Evolutionary conservation across 176 grass and related monocot species (phyloP), one percentile per base, ranked within the genome.

Genomic region (Cenchrus purpureus): DNA sequence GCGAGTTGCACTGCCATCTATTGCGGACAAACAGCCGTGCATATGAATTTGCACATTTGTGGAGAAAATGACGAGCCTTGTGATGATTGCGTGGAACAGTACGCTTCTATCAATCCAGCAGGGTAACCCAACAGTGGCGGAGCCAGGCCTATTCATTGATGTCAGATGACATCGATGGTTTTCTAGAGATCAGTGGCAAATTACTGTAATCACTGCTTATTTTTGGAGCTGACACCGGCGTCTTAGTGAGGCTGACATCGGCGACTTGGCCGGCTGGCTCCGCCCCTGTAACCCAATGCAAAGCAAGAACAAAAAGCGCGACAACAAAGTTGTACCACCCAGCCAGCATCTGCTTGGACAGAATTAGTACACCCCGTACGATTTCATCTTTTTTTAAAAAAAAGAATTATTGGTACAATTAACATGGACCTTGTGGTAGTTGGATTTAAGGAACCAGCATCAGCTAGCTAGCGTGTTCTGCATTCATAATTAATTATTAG

Each of bases 281-380:
- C 25, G 25, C 25, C 25, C 25, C 25, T 25, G 16, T 56, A 12
- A 37, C 29, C 6, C 5, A 46, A 25, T 25, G 7, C 72, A 31
- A 54, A 34, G 0, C 51, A 52, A 75, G 72, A 56, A 37, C 51
- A 75, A 55, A 75, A 75, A 76, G 16, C 37, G 73, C 31, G 17
- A 57, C 52, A 76, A 12, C 52, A 57, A 42, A 57, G 31, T 76
- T 12, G 50, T 31, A n/a, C 52, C 73, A 40, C 37, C 37, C 45
- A 46, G 15, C 73, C 73, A 75, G 73, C 51, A 75, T 37, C 4
- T 76, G 52, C 10, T 56, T 75, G 50, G 15, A 55, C 72, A 20
- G 72, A 37, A 75, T 54, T 17, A 20, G 72, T 34, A 31, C 72
- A 43, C 32, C 32, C 32, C 32, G 37, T 40, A 40, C 37, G 37